A percentile compares a stretch with the other conserved stretches of the same genome.
phyloP scores from a whole-genome alignment of 78 protist genomes.

The Speleostelium caveatum region DNA sequence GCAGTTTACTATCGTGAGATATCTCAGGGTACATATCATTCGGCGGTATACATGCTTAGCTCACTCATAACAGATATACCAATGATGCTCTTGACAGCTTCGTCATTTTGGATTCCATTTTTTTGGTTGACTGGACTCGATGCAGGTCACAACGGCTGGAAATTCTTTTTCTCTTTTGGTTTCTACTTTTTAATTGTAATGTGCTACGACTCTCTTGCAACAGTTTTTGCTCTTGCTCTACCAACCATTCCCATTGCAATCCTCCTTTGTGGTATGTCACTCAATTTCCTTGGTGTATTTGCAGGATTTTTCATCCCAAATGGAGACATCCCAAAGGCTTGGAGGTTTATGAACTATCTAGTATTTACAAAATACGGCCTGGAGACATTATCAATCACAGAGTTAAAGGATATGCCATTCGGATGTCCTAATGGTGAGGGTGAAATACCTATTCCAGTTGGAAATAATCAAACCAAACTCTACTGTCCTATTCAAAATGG shows the following conservation, averaged over 20 bases:
- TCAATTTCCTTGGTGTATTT: slow-evolving; percentile 64
- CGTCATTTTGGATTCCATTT: slow-evolving; percentile 64
- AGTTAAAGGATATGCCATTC: neutral
- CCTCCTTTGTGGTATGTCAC: slow-evolving; percentile 28
- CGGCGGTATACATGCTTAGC: slow-evolving; percentile 20
- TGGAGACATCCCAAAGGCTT: neutral
- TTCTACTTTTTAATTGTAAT: slow-evolving; percentile 25
- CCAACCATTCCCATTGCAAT: slow-evolving; percentile 64
- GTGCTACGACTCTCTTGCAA: slow-evolving; percentile 48
- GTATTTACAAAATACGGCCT: slow-evolving; percentile 44
- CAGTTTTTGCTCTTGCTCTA: slow-evolving; percentile 32
- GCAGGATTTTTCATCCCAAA: slow-evolving; percentile 67
- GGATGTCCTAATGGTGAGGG: slow-evolving; percentile 22
- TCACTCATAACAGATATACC: slow-evolving; percentile 48
- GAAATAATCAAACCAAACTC: neutral
- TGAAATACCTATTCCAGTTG: neutral
- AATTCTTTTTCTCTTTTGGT: slow-evolving; percentile 46
- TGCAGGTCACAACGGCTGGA: slow-evolving; percentile 63
- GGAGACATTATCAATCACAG: slow-evolving; percentile 36
- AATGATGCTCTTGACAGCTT: slow-evolving; percentile 37
- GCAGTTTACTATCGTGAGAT: slow-evolving; percentile 52
- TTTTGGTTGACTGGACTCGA: slow-evolving; percentile 55
- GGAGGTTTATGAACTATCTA: slow-evolving; percentile 64
- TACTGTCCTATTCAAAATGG: slow-evolving; percentile 49
- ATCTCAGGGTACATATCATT: slow-evolving; percentile 50